These are phyloP conservation scores for Fusarium ambrosium DNA, from an alignment of 2,329 filamentous ascomycete genomes.

Conservation along the genomic window DNA sequence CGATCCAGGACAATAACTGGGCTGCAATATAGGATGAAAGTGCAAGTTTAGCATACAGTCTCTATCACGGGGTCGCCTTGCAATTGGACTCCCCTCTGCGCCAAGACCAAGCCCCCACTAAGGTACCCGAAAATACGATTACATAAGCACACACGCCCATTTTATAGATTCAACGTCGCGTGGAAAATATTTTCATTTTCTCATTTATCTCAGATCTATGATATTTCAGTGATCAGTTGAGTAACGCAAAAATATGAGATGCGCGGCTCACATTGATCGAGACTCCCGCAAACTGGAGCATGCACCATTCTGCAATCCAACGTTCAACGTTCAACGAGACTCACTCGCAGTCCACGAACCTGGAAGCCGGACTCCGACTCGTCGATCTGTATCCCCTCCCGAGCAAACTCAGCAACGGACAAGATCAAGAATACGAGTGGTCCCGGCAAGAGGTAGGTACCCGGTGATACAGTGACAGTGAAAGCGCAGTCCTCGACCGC, in stretches of 20 bases:
- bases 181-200: constrained; percentile 30
- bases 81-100: background rate
- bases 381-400: constrained; percentile 8
- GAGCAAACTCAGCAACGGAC: constrained; percentile 13
- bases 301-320: constrained; percentile 11
- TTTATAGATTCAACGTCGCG: constrained; percentile 25
- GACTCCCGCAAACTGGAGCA: background rate
- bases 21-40: background rate
- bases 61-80: background rate
- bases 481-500: constrained; percentile 36
- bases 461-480: constrained; percentile 26
- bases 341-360: constrained; percentile 8
- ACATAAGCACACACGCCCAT: constrained; percentile 33
- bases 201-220: background rate
- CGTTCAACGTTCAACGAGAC: background rate
- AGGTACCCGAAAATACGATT: constrained; percentile 11
- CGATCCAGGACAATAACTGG: background rate
- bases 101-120: background rate
- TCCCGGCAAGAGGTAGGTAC: constrained; percentile 19
- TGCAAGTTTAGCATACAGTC: background rate
- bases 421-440: constrained; percentile 32
- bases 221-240: background rate
- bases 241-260: background rate
- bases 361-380: constrained; percentile 6
- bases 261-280: background rate